phyloP scores from a whole-genome alignment of 1,284 basidiomycete species.

The Vanrija pseudolonga region DNA sequence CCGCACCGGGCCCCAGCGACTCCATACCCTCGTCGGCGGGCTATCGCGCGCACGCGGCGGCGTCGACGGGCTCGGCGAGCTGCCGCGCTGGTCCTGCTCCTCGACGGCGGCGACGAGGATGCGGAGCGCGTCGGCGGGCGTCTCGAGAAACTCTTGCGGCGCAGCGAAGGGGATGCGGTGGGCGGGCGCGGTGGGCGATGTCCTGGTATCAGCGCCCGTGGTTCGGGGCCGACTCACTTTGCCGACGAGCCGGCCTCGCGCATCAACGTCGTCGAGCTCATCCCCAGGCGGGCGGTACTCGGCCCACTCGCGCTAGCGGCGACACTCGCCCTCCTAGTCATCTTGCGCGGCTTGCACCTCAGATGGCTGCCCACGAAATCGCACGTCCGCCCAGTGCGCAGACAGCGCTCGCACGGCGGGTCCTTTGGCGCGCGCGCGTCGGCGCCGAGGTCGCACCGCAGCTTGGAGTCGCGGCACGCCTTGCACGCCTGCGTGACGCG shows the following conservation, averaged over 20 bases:
- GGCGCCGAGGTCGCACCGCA: constrained; percentile 3
- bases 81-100: constrained; percentile 7
- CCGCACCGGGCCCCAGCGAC: constrained; percentile 17
- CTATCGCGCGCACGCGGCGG: neutral
- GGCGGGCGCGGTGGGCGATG: too few relatives aligned
- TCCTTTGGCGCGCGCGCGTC: neutral
- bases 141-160: constrained; percentile 12
- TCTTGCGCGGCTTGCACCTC: neutral
- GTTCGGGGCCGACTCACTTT: too few relatives aligned
- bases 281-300: neutral
- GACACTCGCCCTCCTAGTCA: neutral
- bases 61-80: constrained; percentile 11
- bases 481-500: neutral
- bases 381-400: constrained; percentile 13
- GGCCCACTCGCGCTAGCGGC: too few relatives aligned
- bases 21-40: constrained; percentile 2
- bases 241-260: too few relatives aligned
- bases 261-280: too few relatives aligned
- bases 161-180: too few relatives aligned
- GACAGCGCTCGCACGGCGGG: constrained; percentile 10
- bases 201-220: too few relatives aligned
- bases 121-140: constrained; percentile 17
- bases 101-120: constrained; percentile 18
- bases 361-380: constrained; percentile 10
- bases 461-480: constrained; percentile 1